These are phyloP conservation scores for Abrus pulchellus DNA, from an alignment of 306 rosid species.

Conservation along the genomic window DNA sequence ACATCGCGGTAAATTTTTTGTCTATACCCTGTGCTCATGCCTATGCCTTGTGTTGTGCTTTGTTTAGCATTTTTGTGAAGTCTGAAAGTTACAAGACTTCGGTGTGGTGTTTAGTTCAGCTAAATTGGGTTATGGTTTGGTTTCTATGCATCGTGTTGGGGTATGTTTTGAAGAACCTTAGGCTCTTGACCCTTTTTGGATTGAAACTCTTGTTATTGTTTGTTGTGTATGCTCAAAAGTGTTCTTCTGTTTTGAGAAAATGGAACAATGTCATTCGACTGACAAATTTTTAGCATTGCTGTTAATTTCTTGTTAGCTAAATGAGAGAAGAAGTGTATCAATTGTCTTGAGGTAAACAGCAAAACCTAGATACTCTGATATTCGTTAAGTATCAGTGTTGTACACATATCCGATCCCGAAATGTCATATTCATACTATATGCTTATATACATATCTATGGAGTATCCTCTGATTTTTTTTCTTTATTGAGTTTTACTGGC, in stretches of 20 bases:
- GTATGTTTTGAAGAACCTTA: conserved; percentile 16
- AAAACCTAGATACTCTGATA: not conserved
- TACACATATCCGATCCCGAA: not conserved
- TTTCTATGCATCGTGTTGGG: conserved; percentile 4
- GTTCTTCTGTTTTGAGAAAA: conserved; percentile 40
- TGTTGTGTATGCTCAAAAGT: conserved; percentile 12
- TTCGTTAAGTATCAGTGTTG: not conserved
- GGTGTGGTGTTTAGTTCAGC: not conserved
- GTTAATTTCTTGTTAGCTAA: not conserved
- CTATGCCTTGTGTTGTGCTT: not conserved
- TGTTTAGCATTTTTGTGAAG: not conserved
- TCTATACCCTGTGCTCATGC: not conserved
- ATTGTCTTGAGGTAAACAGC: not conserved
- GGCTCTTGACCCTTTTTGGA: conserved; percentile 7
- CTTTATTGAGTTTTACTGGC: not conserved
- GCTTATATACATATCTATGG: not conserved
- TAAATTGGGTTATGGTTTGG: not conserved
- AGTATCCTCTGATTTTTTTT: not conserved
- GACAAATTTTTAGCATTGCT: conserved; percentile 8
- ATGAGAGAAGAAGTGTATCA: conserved; percentile 3
- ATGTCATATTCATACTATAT: not conserved
- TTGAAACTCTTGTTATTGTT: not conserved
- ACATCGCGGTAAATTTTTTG: conserved; percentile 49
- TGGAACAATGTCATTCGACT: conserved; percentile 2
- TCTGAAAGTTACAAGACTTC: not conserved